phyloP scores from a whole-genome alignment of 2,329 filamentous ascomycete species.

The Alternaria arbusti region DNA sequence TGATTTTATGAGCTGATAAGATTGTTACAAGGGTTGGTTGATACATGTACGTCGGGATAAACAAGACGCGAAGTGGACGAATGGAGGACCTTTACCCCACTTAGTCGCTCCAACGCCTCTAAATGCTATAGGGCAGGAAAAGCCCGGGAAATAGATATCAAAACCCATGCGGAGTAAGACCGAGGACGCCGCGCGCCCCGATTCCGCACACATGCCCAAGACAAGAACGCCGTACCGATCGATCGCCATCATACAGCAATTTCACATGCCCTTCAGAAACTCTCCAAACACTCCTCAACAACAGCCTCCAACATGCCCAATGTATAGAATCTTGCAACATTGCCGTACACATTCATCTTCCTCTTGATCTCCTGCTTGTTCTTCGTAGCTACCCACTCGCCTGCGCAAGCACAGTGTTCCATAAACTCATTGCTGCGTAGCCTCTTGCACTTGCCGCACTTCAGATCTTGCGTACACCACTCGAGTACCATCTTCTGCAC shows the following conservation, averaged over 20 bases:
- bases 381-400: slow-evolving; percentile 78
- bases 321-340: slow-evolving; percentile 79
- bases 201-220: neutral
- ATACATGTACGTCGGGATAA: slow-evolving; percentile 7
- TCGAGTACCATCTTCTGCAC: slow-evolving; percentile 77
- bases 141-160: neutral
- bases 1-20: neutral
- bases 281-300: slow-evolving; percentile 67
- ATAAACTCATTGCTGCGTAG: slow-evolving; percentile 89
- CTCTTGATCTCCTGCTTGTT: slow-evolving; percentile 69
- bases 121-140: neutral
- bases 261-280: slow-evolving; percentile 36
- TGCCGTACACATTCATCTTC: slow-evolving; percentile 71
- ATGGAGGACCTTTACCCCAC: slow-evolving; percentile 1
- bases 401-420: slow-evolving; percentile 94
- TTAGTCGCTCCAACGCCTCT: slow-evolving; percentile 8
- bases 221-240: neutral
- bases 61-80: slow-evolving; percentile 3
- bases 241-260: neutral
- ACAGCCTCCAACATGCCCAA: slow-evolving; percentile 81
- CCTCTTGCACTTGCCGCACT: slow-evolving; percentile 73
- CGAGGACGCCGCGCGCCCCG: neutral
- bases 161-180: neutral
- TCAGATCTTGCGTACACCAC: slow-evolving; percentile 90
- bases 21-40: neutral